Conservation (phyloP, 2,329 filamentous ascomycete species). For the Clathrospora elynae region DNA sequence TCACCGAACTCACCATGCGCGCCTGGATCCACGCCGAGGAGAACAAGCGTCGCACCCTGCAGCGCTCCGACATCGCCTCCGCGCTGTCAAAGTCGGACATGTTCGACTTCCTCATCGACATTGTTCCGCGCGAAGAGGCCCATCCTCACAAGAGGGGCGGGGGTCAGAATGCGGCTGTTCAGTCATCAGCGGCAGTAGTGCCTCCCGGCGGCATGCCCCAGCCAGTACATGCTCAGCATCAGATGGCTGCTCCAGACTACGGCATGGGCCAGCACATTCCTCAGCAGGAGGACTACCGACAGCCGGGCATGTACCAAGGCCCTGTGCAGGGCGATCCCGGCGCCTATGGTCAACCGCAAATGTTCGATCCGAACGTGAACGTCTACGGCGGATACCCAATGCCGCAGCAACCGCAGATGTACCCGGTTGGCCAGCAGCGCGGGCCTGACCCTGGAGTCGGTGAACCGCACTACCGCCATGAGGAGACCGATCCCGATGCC, state of each 20-base stretch:
- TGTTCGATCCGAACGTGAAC: constrained; percentile 83
- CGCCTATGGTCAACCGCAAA: constrained; percentile 77
- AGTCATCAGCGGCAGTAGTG: constrained; percentile 49
- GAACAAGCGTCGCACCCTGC: constrained; percentile 94
- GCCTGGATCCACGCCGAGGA: constrained; percentile 99
- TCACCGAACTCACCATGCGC: constrained; percentile 97
- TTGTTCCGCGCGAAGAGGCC: constrained; percentile 94
- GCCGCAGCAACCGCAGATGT: constrained; percentile 71
- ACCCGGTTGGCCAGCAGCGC: constrained; percentile 47
- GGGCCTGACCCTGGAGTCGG: constrained; percentile 46
- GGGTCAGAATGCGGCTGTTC: constrained; percentile 47
- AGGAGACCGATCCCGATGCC: constrained; percentile 48
- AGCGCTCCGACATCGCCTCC: constrained; percentile 94
- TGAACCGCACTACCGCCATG: constrained; percentile 48
- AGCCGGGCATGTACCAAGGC: constrained; percentile 79
- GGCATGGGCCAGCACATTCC: constrained; percentile 64
- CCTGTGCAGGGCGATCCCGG: constrained; percentile 76
- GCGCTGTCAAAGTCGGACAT: constrained; percentile 97
- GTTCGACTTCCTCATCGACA: constrained; percentile 99
- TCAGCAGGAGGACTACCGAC: constrained; percentile 71
- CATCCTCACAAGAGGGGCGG: constrained; percentile 74
- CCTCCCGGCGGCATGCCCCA: constrained; percentile 49
- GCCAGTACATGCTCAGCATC: constrained; percentile 54
- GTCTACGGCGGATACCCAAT: constrained; percentile 85
- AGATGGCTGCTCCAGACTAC: constrained; percentile 62